phyloP scores from a whole-genome alignment of 2,329 filamentous ascomycete genomes.

The Talaromyces sp. region DNA sequence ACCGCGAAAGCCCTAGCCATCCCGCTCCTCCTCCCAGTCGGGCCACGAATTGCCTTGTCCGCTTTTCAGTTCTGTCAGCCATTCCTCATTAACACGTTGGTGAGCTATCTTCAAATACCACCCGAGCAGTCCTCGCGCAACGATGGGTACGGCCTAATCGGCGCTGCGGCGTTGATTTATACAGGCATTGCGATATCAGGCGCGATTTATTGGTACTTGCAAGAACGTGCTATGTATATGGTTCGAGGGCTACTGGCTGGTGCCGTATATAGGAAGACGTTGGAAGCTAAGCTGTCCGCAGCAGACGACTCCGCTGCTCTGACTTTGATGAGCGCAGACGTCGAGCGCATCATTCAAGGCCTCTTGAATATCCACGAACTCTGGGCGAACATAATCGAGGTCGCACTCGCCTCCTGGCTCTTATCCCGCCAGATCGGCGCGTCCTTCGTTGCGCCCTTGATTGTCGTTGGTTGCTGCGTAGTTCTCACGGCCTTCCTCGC shows the following conservation, averaged over 20 bases:
- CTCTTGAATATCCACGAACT: constrained; percentile 41
- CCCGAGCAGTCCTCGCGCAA: constrained; percentile 24
- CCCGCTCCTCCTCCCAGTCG: constrained; percentile 29
- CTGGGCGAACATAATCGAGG: constrained; percentile 42
- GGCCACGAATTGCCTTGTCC: constrained; percentile 25
- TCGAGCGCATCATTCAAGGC: constrained; percentile 36
- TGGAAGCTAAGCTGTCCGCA: constrained; percentile 25
- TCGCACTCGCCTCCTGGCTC: constrained; percentile 43
- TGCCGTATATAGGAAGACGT: constrained; percentile 46
- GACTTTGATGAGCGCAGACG: constrained; percentile 44
- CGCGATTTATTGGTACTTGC: constrained; percentile 38
- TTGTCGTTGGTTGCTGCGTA: constrained; percentile 22
- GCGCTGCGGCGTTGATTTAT: constrained; percentile 39
- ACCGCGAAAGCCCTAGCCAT: constrained; percentile 5
- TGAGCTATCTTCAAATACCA: background rate
- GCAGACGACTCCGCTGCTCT: constrained; percentile 35
- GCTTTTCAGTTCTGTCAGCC: constrained; percentile 24
- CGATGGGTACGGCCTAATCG: constrained; percentile 41
- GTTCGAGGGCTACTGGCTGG: constrained; percentile 41
- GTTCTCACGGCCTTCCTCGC: constrained; percentile 3
- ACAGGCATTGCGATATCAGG: constrained; percentile 38
- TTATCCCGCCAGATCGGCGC: constrained; percentile 38
- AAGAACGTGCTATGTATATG: constrained; percentile 37
- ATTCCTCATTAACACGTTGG: constrained; percentile 24
- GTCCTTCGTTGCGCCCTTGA: constrained; percentile 41